These are phyloP conservation scores for Trypanosoma boissoni DNA, from an alignment of 208 protist genomes.

Conservation along the genomic window DNA sequence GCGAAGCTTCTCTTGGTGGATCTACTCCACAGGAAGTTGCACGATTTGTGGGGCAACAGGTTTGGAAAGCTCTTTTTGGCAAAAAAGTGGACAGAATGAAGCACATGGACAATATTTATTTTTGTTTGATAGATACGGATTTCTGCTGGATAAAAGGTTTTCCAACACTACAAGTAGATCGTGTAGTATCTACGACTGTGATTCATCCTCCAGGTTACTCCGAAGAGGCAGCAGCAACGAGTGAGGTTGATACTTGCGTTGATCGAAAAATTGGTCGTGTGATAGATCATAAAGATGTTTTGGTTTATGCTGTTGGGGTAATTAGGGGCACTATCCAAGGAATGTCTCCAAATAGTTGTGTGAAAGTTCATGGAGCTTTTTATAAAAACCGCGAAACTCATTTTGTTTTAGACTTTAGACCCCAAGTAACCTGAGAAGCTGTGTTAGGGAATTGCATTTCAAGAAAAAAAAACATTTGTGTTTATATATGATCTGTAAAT, in stretches of 20 bases:
- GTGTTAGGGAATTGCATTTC: too few relatives aligned
- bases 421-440: slow-evolving; percentile 1
- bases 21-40: slow-evolving; percentile 51
- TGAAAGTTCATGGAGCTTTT: slow-evolving; percentile 39
- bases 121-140: slow-evolving; percentile 50
- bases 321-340: slow-evolving; percentile 40
- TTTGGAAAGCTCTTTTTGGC: slow-evolving; percentile 76
- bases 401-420: slow-evolving; percentile 65
- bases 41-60: slow-evolving; percentile 57
- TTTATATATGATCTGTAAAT: not conserved
- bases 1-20: slow-evolving; percentile 55
- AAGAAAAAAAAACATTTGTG: slow-evolving; percentile 6
- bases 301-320: slow-evolving; percentile 60
- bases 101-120: slow-evolving; percentile 60
- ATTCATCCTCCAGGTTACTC: slow-evolving; percentile 21
- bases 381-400: slow-evolving; percentile 62
- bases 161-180: slow-evolving; percentile 27
- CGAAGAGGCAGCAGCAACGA: slow-evolving; percentile 1
- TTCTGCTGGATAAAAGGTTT: slow-evolving; percentile 73
- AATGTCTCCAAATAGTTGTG: slow-evolving; percentile 31
- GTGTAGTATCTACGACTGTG: slow-evolving; percentile 33
- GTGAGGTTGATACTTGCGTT: not conserved
- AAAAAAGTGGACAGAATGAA: slow-evolving; percentile 71
- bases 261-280: slow-evolving; percentile 10
- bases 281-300: slow-evolving; percentile 43